phyloP scores from a whole-genome alignment of 2,329 filamentous ascomycete species.

The Phyllosticta citribraziliensis region DNA sequence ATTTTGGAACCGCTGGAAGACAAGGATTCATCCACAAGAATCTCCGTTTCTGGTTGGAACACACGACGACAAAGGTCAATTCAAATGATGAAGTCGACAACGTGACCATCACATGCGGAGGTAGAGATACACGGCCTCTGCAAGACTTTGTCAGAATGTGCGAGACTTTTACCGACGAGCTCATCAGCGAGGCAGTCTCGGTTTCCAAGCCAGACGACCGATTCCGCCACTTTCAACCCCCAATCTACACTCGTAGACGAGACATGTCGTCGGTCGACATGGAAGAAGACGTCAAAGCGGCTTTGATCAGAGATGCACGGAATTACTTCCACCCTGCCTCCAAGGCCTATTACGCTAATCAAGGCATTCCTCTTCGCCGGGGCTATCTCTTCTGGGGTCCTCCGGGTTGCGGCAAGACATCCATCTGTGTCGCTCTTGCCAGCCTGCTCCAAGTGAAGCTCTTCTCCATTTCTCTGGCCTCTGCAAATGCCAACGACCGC shows the following conservation, averaged over 20 bases:
- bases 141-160: background rate
- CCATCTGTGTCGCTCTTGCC: background rate
- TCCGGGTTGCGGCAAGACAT: background rate
- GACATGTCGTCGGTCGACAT: background rate
- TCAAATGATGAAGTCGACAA: background rate
- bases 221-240: background rate
- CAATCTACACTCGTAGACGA: background rate
- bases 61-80: background rate
- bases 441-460: background rate
- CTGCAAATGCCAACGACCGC: background rate
- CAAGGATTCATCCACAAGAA: background rate
- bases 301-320: background rate
- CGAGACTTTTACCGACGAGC: background rate
- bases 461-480: background rate
- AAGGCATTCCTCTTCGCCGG: background rate
- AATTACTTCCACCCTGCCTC: background rate
- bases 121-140: background rate
- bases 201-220: background rate
- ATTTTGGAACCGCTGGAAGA: background rate
- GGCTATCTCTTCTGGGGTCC: background rate
- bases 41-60: background rate
- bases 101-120: background rate
- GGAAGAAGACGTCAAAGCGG: background rate
- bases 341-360: background rate
- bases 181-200: background rate